Percentiles rank a stretch among this genome's conserved stretches.
Conservation (phyloP, 2,329 filamentous ascomycete genomes). For the Penicillium glabrum region DNA sequence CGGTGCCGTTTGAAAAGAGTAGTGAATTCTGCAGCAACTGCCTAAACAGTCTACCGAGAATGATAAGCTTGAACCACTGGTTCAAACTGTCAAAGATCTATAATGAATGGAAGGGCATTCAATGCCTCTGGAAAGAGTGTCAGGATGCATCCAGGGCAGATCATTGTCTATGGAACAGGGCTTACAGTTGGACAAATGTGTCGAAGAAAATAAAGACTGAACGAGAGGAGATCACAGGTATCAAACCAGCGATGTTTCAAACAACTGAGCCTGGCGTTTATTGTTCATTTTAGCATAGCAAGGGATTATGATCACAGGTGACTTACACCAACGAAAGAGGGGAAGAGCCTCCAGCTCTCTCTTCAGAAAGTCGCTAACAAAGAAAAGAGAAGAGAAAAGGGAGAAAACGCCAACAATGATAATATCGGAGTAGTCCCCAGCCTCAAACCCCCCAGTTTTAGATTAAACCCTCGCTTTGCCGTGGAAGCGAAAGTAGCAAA, state of each 20-base stretch:
- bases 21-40: background rate
- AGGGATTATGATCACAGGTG: background rate
- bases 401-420: background rate
- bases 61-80: background rate
- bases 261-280: conserved; percentile 3
- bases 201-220: background rate
- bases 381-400: conserved; percentile 16
- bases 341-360: conserved; percentile 32
- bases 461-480: background rate
- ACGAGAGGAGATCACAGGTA: conserved; percentile 20
- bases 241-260: conserved; percentile 28
- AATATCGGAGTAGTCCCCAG: background rate
- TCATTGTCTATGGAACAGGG: background rate
- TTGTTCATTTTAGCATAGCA: background rate
- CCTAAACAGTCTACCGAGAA: background rate
- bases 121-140: conserved; percentile 24
- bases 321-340: conserved; percentile 17
- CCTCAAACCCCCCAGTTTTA: background rate
- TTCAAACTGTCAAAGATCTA: background rate
- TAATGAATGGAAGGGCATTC: conserved; percentile 29
- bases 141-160: background rate
- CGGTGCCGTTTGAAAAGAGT: background rate
- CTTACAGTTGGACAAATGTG: background rate
- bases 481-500: background rate
- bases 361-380: conserved; percentile 5